phyloP scores from a whole-genome alignment of 164 flowering plant genomes.

The Chimonanthus salicifolius region DNA sequence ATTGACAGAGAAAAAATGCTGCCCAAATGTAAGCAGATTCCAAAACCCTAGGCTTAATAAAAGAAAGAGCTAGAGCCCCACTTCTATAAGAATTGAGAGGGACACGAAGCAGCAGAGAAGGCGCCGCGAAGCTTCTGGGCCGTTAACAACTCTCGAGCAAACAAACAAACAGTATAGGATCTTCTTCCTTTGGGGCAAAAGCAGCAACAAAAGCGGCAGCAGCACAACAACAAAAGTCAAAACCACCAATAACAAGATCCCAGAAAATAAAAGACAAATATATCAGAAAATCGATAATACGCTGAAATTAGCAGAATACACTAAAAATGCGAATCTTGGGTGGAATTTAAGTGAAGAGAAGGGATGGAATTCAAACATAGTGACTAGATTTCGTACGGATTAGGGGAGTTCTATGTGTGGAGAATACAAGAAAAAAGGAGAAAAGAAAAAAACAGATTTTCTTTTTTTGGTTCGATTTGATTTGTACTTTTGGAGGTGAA shows the following conservation, averaged over 20 bases:
- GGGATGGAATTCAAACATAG: not conserved
- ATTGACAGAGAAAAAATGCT: not conserved
- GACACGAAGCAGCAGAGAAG: not conserved
- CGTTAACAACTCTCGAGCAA: not conserved
- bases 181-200: not conserved
- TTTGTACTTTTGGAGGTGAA: not conserved
- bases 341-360: not conserved
- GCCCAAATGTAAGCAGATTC: not conserved
- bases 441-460: not conserved
- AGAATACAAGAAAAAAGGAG: not conserved
- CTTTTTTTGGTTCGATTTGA: not conserved
- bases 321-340: not conserved
- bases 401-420: not conserved
- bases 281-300: not conserved
- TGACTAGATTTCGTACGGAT: not conserved
- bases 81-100: not conserved
- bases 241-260: not conserved
- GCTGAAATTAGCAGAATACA: not conserved
- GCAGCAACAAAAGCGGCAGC: not conserved
- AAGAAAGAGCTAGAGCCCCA: not conserved
- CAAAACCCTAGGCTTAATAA: not conserved
- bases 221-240: not conserved
- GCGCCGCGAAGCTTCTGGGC: not conserved
- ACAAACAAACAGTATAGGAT: not conserved
- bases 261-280: too few relatives aligned